A percentile compares a stretch with the other conserved stretches of the same genome.
phyloP scores from a whole-genome alignment of 2,329 filamentous ascomycete species.

The Fusarium kyushuense region DNA sequence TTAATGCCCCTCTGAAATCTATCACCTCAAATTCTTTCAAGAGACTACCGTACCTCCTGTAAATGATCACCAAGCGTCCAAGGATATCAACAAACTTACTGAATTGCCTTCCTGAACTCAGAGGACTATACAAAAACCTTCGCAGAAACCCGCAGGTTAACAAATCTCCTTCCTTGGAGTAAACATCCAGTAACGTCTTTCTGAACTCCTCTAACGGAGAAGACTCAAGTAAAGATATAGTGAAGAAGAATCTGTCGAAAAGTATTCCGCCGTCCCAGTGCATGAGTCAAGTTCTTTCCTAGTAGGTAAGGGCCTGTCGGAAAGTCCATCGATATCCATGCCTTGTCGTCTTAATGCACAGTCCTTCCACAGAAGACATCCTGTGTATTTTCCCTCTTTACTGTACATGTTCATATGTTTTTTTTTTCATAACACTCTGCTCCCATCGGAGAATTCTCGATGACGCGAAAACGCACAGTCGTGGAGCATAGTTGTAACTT shows the following conservation, averaged over 20 bases:
- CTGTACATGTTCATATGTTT: neutral
- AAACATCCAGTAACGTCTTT: neutral
- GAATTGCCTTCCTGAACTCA: no score
- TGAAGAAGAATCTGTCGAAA: conserved; percentile 25
- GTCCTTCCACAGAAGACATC: neutral
- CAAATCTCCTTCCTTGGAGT: conserved; percentile 17
- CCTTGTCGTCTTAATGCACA: no score
- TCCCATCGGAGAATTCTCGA: neutral
- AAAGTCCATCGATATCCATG: no score
- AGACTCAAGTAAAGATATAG: neutral
- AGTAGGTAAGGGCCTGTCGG: neutral
- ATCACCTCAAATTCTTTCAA: conserved; percentile 8
- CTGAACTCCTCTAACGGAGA: neutral
- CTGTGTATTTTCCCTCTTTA: neutral
- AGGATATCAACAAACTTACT: conserved; percentile 20
- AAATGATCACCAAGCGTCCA: conserved; percentile 14
- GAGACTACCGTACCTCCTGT: no score
- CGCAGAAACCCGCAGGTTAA: no score
- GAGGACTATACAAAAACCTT: no score
- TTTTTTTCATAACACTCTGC: neutral
- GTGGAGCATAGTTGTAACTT: neutral
- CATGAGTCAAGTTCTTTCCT: neutral
- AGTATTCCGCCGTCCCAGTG: neutral
- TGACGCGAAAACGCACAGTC: rapidly evolving
- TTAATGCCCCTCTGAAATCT: conserved; percentile 4